A percentile compares a stretch with the other conserved stretches of the same genome.
phyloP scores from a whole-genome alignment of 2,329 filamentous ascomycete species.

The Fusarium sp. region DNA sequence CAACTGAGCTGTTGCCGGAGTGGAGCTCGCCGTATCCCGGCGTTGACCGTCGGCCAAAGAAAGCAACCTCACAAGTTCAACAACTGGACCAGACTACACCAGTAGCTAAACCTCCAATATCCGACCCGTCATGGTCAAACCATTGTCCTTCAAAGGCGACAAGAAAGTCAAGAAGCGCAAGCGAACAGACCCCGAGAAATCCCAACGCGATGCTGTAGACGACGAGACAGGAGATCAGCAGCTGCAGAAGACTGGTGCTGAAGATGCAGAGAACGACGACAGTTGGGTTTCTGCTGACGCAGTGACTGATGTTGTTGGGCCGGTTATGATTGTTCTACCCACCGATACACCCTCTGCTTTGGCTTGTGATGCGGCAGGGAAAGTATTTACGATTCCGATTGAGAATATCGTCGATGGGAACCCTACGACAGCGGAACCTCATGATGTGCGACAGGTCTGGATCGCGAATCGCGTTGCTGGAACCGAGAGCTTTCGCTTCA shows the following conservation, averaged over 20 bases:
- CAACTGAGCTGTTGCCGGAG: constrained; percentile 15
- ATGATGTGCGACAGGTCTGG: constrained; percentile 97
- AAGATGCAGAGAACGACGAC: constrained; percentile 74
- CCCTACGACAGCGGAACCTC: constrained; percentile 87
- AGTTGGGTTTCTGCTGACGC: constrained; percentile 91
- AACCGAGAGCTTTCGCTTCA: constrained; percentile 85
- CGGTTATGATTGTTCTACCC: constrained; percentile 85
- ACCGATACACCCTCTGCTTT: constrained; percentile 80
- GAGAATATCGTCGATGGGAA: constrained; percentile 92
- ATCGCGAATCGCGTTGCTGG: constrained; percentile 86
- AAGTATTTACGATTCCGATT: constrained; percentile 83
- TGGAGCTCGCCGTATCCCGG: constrained; percentile 55
- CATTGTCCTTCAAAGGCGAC: constrained; percentile 96
- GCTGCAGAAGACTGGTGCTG: constrained; percentile 44
- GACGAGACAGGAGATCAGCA: constrained; percentile 23
- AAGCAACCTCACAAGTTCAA: too few relatives aligned
- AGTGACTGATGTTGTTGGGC: constrained; percentile 80
- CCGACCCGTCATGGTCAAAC: constrained; percentile 81
- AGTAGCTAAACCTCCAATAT: too few relatives aligned
- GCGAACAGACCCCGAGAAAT: constrained; percentile 68
- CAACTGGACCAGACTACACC: too few relatives aligned
- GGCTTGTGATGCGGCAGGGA: constrained; percentile 87
- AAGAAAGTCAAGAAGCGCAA: constrained; percentile 95
- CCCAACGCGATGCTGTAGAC: constrained; percentile 48
- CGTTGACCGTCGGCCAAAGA: constrained; percentile 21